phyloP scores from a whole-genome alignment of 257 asterid species.

The Solanum paucissectum region DNA sequence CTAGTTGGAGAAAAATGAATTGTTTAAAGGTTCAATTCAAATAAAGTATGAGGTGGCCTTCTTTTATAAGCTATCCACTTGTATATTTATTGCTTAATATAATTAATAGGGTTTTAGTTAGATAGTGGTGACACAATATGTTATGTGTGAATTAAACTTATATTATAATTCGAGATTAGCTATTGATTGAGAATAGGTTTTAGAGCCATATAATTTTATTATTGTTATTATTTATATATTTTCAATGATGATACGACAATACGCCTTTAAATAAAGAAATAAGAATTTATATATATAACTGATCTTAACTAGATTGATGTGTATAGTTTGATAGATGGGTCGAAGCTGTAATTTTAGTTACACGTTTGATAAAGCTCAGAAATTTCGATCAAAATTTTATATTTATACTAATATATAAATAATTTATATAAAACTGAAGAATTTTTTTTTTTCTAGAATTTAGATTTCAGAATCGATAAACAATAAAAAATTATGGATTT shows the following conservation, averaged over 20 bases:
- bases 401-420: background rate
- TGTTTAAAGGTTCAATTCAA: background rate
- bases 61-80: background rate
- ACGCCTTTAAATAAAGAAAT: too few relatives aligned
- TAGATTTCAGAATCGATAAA: background rate
- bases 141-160: background rate
- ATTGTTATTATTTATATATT: background rate
- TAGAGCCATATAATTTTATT: background rate
- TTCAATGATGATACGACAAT: too few relatives aligned
- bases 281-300: too few relatives aligned
- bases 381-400: background rate
- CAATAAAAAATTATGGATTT: background rate
- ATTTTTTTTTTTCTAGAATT: background rate
- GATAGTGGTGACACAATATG: background rate
- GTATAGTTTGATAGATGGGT: background rate
- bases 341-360: background rate
- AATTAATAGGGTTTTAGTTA: background rate
- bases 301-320: background rate
- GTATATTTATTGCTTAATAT: background rate
- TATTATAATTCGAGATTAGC: background rate
- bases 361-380: background rate
- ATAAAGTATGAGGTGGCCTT: background rate
- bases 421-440: background rate
- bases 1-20: background rate
- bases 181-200: background rate